Conservation (phyloP, 768 basidiomycete species). For the Trametes gibbosa region DNA sequence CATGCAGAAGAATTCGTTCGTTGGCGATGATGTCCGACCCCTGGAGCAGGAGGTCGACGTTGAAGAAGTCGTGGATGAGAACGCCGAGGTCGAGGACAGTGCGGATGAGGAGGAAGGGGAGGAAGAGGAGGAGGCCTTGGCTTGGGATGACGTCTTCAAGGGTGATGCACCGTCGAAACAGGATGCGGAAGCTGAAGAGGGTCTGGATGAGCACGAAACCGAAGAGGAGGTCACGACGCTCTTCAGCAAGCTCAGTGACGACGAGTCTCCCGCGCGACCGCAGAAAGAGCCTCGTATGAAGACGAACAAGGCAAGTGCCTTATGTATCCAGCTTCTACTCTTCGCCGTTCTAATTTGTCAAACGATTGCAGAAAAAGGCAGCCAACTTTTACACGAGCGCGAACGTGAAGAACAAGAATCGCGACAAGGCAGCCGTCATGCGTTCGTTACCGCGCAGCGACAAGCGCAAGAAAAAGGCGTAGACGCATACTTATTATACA, state of each 20-base stretch:
- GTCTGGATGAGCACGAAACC: conserved; percentile 14
- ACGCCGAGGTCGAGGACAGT: conserved; percentile 35
- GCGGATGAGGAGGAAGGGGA: conserved; percentile 34
- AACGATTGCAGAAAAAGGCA: conserved; percentile 66
- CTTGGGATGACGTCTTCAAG: conserved; percentile 87
- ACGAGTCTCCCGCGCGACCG: conserved; percentile 22
- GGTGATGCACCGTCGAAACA: conserved; percentile 32
- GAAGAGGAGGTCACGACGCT: conserved; percentile 26
- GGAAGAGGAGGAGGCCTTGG: conserved; percentile 52
- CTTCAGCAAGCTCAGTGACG: conserved; percentile 23
- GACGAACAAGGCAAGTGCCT: conserved; percentile 74
- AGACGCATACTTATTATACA: not conserved
- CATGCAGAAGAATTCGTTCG: conserved; percentile 84
- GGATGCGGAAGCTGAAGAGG: conserved; percentile 1
- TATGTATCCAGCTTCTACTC: not conserved
- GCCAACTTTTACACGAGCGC: conserved; percentile 84
- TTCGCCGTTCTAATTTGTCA: not conserved
- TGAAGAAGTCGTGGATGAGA: conserved; percentile 40
- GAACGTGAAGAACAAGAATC: conserved; percentile 88
- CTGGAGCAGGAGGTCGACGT: conserved; percentile 44
- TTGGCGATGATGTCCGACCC: conserved; percentile 77
- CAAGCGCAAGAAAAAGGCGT: conserved; percentile 7
- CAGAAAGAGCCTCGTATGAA: conserved; percentile 74
- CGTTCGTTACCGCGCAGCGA: conserved; percentile 32
- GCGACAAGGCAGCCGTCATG: conserved; percentile 59